Evolutionary conservation across 495 filamentous ascomycete species (phyloP).

Genomic region (Podospora didyma): DNA sequence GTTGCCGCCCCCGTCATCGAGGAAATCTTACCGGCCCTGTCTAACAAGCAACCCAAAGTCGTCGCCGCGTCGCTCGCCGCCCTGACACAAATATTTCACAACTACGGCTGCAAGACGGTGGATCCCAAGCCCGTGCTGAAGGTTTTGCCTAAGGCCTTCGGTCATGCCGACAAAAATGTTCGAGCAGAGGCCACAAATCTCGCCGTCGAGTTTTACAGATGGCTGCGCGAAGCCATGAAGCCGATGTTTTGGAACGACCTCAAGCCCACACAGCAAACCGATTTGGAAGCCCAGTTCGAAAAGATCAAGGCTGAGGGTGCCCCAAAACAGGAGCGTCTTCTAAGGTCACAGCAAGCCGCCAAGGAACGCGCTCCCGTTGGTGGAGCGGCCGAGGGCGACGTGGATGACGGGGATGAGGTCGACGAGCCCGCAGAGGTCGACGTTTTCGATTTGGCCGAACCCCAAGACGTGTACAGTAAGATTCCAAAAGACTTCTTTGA

Average conservation of each 20-base stretch:
- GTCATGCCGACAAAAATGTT: conserved; percentile 98
- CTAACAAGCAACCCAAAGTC: conserved; percentile 92
- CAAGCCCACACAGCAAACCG: conserved; percentile 92
- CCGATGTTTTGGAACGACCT: conserved; percentile 94
- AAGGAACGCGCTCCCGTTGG: conserved; percentile 61
- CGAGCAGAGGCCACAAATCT: conserved; percentile 90
- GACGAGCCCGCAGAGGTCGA: conserved; percentile 73
- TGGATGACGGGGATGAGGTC: conserved; percentile 54
- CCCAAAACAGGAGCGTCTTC: conserved; percentile 87
- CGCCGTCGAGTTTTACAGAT: conserved; percentile 91
- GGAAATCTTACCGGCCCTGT: conserved; percentile 78
- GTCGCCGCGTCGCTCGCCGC: conserved; percentile 79
- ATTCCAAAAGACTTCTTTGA: conserved; percentile 79
- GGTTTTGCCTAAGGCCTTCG: conserved; percentile 82
- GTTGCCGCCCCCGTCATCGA: conserved; percentile 83
- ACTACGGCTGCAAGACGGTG: conserved; percentile 91
- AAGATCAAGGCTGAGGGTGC: conserved; percentile 80
- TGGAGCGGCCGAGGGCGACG: conserved; percentile 53
- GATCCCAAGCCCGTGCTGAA: conserved; percentile 97
- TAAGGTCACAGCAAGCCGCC: conserved; percentile 83
- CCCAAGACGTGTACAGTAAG: conserved; percentile 83
- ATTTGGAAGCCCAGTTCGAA: conserved; percentile 92
- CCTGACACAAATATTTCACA: conserved; percentile 79
- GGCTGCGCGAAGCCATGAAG: conserved; percentile 97
- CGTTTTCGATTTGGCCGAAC: conserved; percentile 83